Evolutionary conservation across 2,329 filamentous ascomycete species (phyloP), one percentile per base, ranked within the genome.

Genomic region (Mycogone perniciosa): DNA sequence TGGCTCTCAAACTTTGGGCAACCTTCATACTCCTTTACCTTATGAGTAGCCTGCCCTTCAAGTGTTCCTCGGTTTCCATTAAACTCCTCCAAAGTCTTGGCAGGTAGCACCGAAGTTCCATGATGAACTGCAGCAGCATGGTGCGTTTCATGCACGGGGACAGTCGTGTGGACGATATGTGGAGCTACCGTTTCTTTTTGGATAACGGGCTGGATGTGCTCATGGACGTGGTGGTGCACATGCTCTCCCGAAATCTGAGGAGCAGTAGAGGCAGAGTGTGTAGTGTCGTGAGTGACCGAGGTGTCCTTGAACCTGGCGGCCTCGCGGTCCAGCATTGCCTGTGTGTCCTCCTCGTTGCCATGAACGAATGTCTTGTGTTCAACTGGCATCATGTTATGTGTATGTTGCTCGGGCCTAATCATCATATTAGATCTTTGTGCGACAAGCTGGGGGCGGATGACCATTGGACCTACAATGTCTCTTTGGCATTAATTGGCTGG

Each of bases 71-170:
- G 48, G 4, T 56, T 53, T 0, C 44, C 76, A 64, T 52, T 69
- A 63, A 86, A 89, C 58, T 89, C 84, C 0, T 74, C 70, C 63
- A 89, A 74, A 34, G 72, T 81, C 63, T 88, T 81, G 8, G 78
- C 66, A 1, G 85, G 85, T 0, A 89, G 73, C 3, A 79, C 74
- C 1, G 83, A 82, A 2, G 82, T 76, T 40, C 76, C 73, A 62
- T 89, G 86, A 62, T 86, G 81, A 53, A 85, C 76, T 1, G 84
- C 74, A 10, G 78, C 73, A 46, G 84, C 81, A 59, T 88, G 82
- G 62, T 89, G 85, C 2, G 79, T 77, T 68, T 89, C 86, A 57
- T 89, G 85, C 39, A 89, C 76, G 0, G 85, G 86, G 0, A 86
- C 74, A 1, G 83, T 88, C 27, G 82, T 88, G 71, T 89, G 86